Conservation (phyloP, 148 eudicot species). For the Cornus suecica region DNA sequence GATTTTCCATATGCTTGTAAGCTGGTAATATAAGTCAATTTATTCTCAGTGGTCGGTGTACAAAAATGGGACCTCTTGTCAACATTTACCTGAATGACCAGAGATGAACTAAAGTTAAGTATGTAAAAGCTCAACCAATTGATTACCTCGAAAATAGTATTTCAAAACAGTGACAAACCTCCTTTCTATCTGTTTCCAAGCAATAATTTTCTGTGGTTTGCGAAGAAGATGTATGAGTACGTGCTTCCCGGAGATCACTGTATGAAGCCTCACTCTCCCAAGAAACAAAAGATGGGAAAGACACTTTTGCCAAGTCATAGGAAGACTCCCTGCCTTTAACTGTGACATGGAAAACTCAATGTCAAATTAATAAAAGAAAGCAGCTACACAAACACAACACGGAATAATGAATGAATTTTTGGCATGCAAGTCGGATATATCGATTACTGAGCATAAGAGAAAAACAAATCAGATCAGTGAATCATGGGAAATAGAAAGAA, state of each 20-base stretch:
- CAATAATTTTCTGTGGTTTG: conserved; percentile 47
- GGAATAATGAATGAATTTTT: neutral
- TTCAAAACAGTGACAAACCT: conserved; percentile 22
- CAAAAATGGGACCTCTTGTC: conserved; percentile 23
- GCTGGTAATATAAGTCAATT: conserved; percentile 30
- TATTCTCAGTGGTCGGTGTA: conserved; percentile 26
- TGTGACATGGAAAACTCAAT: conserved; percentile 27
- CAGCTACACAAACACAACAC: neutral
- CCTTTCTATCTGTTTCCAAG: conserved; percentile 35
- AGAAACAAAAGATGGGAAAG: conserved; percentile 36
- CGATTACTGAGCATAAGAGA: neutral
- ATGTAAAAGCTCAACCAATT: neutral
- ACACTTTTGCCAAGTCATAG: conserved; percentile 43
- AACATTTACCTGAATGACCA: conserved; percentile 20
- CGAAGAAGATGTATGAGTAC: conserved; percentile 36
- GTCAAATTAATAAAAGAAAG: neutral
- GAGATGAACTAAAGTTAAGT: neutral
- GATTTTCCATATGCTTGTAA: conserved; percentile 43
- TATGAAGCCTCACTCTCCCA: conserved; percentile 43
- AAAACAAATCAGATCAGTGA: neutral
- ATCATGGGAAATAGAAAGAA: neutral
- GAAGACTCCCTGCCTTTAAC: conserved; percentile 58
- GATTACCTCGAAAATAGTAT: neutral
- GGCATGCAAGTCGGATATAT: neutral
- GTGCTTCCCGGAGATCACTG: conserved; percentile 40